Conservation (phyloP, 257 asterid species). For the Datura wrightii region DNA sequence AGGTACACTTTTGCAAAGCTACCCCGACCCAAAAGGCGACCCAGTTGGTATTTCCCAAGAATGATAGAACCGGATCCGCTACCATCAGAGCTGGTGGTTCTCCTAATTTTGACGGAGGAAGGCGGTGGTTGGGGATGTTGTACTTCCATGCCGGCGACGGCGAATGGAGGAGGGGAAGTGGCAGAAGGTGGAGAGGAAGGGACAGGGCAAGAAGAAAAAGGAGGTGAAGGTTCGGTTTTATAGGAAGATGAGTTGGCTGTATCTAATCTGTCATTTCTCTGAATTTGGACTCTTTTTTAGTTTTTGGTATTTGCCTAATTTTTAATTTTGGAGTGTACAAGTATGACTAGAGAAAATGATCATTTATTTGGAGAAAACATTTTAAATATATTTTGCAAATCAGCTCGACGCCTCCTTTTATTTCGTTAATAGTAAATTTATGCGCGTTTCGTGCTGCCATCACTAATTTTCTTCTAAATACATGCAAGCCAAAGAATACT, state of each 20-base stretch:
- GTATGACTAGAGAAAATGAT: background rate
- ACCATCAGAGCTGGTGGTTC: slow-evolving; percentile 53
- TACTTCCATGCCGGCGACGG: slow-evolving; percentile 48
- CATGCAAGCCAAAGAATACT: background rate
- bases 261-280: slow-evolving; percentile 29
- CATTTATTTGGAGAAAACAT: background rate
- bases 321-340: background rate
- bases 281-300: background rate
- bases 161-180: background rate
- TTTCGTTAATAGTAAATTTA: background rate
- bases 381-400: background rate
- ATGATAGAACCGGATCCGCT: slow-evolving; percentile 69
- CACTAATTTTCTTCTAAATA: background rate
- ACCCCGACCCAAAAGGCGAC: slow-evolving; percentile 87
- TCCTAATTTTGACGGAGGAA: slow-evolving; percentile 38
- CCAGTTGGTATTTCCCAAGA: slow-evolving; percentile 71
- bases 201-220: background rate
- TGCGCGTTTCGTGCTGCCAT: background rate
- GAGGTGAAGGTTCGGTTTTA: background rate
- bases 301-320: background rate
- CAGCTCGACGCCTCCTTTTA: background rate
- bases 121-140: slow-evolving; percentile 35
- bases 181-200: background rate
- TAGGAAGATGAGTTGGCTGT: slow-evolving; percentile 23
- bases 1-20: slow-evolving; percentile 89